A percentile compares a stretch with the other conserved stretches of the same genome.
These are phyloP conservation scores for Colletotrichum orchidophilum DNA, from an alignment of 2,329 filamentous ascomycete species.

Conservation along the genomic window DNA sequence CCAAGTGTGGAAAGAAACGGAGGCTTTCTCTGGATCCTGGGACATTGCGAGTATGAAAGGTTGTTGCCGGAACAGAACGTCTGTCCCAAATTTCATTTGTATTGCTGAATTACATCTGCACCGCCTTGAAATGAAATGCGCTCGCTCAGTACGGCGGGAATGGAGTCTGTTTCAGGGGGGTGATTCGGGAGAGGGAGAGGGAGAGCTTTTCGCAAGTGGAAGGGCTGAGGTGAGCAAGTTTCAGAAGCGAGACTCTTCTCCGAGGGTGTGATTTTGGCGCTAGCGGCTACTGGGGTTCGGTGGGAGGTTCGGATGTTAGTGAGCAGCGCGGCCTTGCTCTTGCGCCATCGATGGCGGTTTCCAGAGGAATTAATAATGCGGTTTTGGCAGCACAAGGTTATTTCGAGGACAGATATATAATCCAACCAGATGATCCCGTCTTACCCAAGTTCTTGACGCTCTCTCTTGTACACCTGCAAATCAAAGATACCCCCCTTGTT, in stretches of 20 bases:
- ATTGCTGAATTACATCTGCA: not conserved
- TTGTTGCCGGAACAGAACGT: not conserved
- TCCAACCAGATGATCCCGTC: not conserved
- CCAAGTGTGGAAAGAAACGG: conserved; percentile 18
- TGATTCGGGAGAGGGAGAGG: not conserved
- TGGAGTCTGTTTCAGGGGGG: conserved; percentile 30
- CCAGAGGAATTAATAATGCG: conserved; percentile 31
- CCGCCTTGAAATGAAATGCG: conserved; percentile 22
- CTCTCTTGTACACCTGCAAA: not conserved
- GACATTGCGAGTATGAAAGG: conserved; percentile 1
- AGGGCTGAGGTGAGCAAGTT: conserved; percentile 32
- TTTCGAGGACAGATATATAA: conserved; percentile 25
- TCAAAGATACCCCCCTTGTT: conserved; percentile 5
- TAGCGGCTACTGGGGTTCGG: not conserved
- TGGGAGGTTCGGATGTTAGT: not conserved
- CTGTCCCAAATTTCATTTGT: not conserved
- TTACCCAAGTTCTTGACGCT: not conserved
- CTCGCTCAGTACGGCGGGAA: conserved; percentile 21
- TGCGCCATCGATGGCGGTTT: conserved; percentile 27
- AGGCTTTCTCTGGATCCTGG: not conserved
- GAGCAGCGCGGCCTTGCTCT: conserved; percentile 7
- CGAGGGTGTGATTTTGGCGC: conserved; percentile 10
- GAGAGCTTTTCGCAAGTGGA: not conserved
- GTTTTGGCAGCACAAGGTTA: not conserved
- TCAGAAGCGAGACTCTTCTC: conserved; percentile 28